Percentiles rank a stretch among this genome's conserved stretches.
These are phyloP conservation scores for Ocimum tenuiflorum DNA, from an alignment of 257 asterid species.

Conservation along the genomic window DNA sequence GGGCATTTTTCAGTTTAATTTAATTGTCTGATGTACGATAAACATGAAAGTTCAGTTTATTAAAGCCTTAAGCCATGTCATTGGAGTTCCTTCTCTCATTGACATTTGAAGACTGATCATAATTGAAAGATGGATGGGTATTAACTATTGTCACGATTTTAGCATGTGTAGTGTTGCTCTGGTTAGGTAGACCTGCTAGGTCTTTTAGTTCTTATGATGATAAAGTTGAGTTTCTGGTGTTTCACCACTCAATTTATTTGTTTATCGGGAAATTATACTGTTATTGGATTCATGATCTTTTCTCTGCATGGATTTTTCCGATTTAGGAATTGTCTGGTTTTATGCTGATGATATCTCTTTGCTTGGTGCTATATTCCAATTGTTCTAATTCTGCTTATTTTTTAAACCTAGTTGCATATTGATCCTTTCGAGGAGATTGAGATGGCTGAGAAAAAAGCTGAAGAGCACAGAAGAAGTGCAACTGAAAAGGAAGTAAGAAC, in stretches of 20 bases:
- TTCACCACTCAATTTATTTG: slow-evolving; percentile 5
- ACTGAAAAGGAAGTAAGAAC: slow-evolving; percentile 82
- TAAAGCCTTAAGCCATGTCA: slow-evolving; percentile 3
- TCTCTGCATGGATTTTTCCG: background rate
- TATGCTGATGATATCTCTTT: background rate
- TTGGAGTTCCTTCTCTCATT: background rate
- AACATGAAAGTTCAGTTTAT: background rate
- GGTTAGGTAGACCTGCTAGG: background rate
- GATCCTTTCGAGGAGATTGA: slow-evolving; percentile 98
- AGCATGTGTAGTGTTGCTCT: slow-evolving; percentile 4
- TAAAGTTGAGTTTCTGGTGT: background rate
- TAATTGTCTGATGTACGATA: background rate
- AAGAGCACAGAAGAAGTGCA: slow-evolving; percentile 96
- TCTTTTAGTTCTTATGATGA: background rate
- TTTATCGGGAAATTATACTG: background rate
- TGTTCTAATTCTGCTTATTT: background rate
- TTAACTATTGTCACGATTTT: background rate
- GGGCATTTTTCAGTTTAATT: background rate
- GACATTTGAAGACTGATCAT: background rate
- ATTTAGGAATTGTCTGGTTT: slow-evolving; percentile 1
- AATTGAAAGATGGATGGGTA: slow-evolving; percentile 6
- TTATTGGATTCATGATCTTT: slow-evolving; percentile 12
- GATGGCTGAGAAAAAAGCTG: slow-evolving; percentile 66
- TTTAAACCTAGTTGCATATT: slow-evolving; percentile 52
- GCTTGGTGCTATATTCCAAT: background rate